Conservation (phyloP, 1,284 basidiomycete species). For the Gomphus bonarii region DNA sequence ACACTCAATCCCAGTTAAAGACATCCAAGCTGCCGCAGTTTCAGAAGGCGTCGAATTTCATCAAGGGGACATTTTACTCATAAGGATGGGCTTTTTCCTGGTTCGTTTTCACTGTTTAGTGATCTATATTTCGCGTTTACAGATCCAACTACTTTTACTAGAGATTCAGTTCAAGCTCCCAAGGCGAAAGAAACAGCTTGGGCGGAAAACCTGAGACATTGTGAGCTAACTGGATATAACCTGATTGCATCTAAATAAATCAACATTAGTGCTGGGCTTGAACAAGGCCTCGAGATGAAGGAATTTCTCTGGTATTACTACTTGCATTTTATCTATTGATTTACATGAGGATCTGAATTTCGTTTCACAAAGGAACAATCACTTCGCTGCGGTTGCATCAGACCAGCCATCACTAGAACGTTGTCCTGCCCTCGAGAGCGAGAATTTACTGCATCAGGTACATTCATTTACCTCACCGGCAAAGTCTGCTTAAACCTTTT, state of each 20-base stretch:
- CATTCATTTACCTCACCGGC: slow-evolving; percentile 10
- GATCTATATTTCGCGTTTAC: not conserved
- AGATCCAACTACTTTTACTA: not conserved
- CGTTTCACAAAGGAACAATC: not conserved
- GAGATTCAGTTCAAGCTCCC: slow-evolving; percentile 24
- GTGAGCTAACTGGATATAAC: slow-evolving; percentile 25
- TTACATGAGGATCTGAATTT: not conserved
- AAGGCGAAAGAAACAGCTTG: slow-evolving; percentile 38
- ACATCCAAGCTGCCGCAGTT: slow-evolving; percentile 52
- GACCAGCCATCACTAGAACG: slow-evolving; percentile 66
- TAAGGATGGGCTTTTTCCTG: slow-evolving; percentile 59
- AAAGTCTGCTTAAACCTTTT: not conserved
- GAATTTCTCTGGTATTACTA: slow-evolving; percentile 16
- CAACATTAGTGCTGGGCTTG: slow-evolving; percentile 48
- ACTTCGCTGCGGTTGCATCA: slow-evolving; percentile 49
- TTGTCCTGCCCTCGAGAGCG: slow-evolving; percentile 41
- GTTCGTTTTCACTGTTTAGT: slow-evolving; percentile 23
- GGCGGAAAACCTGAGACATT: slow-evolving; percentile 35
- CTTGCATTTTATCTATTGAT: not conserved
- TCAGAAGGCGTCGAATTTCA: slow-evolving; percentile 49
- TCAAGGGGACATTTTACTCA: slow-evolving; percentile 47
- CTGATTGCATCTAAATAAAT: not conserved
- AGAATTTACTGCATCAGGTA: slow-evolving; percentile 47
- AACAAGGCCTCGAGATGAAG: slow-evolving; percentile 61
- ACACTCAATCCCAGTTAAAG: slow-evolving; percentile 43